Percentiles rank a stretch among this genome's conserved stretches.
These are phyloP conservation scores for Hygrocybe punicea DNA, from an alignment of 768 basidiomycete genomes.

Conservation along the genomic window DNA sequence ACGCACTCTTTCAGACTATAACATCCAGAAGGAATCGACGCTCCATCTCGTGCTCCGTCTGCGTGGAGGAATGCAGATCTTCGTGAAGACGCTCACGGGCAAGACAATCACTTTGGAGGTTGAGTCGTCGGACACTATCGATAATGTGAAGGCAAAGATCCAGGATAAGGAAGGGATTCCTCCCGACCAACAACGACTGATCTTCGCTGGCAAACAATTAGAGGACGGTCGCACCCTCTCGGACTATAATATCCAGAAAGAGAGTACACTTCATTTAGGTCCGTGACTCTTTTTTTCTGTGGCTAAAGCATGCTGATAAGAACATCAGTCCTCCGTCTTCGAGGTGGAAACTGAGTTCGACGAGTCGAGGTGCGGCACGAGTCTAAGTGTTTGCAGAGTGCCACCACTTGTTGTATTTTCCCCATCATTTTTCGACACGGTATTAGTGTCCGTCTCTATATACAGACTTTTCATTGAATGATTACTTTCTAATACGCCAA, in stretches of 20 bases:
- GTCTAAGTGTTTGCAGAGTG: background rate
- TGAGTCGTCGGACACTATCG: conserved; percentile 90
- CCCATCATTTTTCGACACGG: too few relatives aligned
- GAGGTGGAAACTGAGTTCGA: conserved; percentile 71
- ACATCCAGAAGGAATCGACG: conserved; percentile 87
- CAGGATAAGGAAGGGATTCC: conserved; percentile 84
- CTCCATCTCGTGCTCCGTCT: conserved; percentile 81
- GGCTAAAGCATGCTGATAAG: background rate
- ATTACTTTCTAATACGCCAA: too few relatives aligned
- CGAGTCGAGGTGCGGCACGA: too few relatives aligned
- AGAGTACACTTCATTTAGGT: conserved; percentile 73
- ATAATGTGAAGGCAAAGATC: conserved; percentile 82
- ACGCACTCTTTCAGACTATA: conserved; percentile 86
- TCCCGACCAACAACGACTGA: conserved; percentile 84
- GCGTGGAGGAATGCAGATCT: conserved; percentile 89
- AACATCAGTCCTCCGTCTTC: conserved; percentile 64
- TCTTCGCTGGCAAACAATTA: conserved; percentile 91
- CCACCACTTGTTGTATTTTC: too few relatives aligned
- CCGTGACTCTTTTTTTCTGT: conserved; percentile 72
- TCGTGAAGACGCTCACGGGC: conserved; percentile 83
- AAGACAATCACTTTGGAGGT: conserved; percentile 94
- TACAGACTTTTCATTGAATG: too few relatives aligned
- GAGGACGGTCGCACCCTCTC: conserved; percentile 92
- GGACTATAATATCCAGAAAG: conserved; percentile 81
- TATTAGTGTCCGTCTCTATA: too few relatives aligned